Conservation (phyloP, 768 basidiomycete genomes). For the Ramaria sp. region DNA sequence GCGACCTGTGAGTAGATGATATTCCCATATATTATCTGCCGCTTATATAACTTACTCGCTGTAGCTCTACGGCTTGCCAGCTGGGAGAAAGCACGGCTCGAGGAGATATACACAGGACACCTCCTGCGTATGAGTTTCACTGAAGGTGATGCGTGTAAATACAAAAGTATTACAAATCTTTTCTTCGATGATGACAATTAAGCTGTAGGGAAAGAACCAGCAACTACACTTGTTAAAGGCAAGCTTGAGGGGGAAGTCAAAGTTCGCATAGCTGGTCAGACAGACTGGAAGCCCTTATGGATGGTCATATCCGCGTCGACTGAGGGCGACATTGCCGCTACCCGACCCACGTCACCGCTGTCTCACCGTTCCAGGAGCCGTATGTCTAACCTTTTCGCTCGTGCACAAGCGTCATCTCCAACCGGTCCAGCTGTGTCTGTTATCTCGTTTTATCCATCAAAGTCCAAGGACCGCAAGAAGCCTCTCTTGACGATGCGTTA, state of each 20-base stretch:
- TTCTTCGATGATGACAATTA: not conserved
- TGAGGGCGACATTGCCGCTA: not conserved
- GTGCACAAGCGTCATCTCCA: slow-evolving; percentile 13
- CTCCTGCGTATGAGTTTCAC: slow-evolving; percentile 69
- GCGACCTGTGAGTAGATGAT: slow-evolving; percentile 32
- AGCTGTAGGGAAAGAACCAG: slow-evolving; percentile 34
- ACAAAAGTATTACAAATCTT: not conserved
- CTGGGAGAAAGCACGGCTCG: slow-evolving; percentile 92
- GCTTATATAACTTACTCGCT: not conserved
- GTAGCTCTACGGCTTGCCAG: slow-evolving; percentile 71
- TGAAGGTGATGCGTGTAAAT: slow-evolving; percentile 25
- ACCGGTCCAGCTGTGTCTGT: slow-evolving; percentile 20
- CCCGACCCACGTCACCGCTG: not conserved
- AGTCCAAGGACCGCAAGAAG: slow-evolving; percentile 65
- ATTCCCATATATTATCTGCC: not conserved
- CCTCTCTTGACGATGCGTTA: slow-evolving; percentile 56
- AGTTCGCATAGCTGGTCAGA: slow-evolving; percentile 89
- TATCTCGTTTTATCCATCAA: slow-evolving; percentile 53
- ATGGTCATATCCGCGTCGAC: slow-evolving; percentile 52
- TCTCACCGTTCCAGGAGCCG: slow-evolving; percentile 31
- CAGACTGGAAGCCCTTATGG: slow-evolving; percentile 93
- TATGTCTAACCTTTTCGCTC: slow-evolving; percentile 53
- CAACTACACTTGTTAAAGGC: slow-evolving; percentile 54
- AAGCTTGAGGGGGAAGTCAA: slow-evolving; percentile 88
- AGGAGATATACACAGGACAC: slow-evolving; percentile 97